Percentiles rank a stretch among this genome's conserved stretches.
These are phyloP conservation scores for Paspalum notatum DNA, from an alignment of 176 grass and related monocot species.

Conservation along the genomic window DNA sequence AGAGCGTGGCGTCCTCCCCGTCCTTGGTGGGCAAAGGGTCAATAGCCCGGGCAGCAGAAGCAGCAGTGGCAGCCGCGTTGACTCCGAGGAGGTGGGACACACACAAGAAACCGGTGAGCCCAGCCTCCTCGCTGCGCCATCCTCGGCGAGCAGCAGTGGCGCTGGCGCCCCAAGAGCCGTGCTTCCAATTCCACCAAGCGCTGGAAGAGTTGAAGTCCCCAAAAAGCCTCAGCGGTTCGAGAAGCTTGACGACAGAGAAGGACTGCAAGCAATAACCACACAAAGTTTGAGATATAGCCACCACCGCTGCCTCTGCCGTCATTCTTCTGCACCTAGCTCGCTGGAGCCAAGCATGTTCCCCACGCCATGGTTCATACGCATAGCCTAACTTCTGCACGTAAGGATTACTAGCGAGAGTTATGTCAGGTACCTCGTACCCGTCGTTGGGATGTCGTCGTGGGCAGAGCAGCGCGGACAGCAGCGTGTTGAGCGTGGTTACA, in stretches of 20 bases:
- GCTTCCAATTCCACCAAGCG: background rate
- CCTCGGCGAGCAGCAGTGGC: background rate
- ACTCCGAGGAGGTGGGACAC: slow-evolving; percentile 7
- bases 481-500: too few species aligned
- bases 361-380: too few species aligned
- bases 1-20: background rate
- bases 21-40: background rate
- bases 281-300: too few species aligned
- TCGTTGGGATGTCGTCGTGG: too few species aligned
- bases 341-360: too few species aligned
- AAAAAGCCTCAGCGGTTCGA: background rate
- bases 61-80: background rate
- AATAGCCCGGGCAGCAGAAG: background rate
- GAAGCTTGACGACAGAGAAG: background rate
- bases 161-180: background rate
- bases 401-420: too few species aligned
- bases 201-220: slow-evolving; percentile 18
- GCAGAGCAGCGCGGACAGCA: too few species aligned
- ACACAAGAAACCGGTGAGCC: background rate
- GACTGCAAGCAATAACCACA: too few species aligned
- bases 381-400: too few species aligned
- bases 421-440: too few species aligned
- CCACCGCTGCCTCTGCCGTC: too few species aligned
- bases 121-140: background rate
- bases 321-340: too few species aligned